phyloP scores from a whole-genome alignment of 768 basidiomycete genomes.

The Leccinum longicurvipes region DNA sequence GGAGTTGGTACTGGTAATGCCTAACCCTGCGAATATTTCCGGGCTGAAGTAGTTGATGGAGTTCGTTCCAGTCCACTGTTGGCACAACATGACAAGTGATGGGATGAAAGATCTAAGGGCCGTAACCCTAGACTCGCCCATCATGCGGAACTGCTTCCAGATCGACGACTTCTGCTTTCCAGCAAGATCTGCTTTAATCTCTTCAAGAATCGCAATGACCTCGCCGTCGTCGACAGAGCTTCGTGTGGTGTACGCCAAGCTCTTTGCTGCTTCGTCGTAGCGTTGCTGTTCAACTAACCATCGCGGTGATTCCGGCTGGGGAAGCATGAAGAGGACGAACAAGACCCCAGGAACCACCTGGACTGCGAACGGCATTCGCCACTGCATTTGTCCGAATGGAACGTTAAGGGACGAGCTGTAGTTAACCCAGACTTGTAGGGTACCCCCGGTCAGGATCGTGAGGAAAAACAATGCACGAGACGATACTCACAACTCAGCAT shows the following conservation, averaged over 20 bases:
- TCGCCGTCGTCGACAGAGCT: conserved; percentile 31
- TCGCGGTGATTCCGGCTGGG: conserved; percentile 54
- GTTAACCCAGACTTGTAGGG: conserved; percentile 45
- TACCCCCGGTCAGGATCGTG: conserved; percentile 1
- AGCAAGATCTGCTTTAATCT: conserved; percentile 47
- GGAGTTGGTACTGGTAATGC: conserved; percentile 40
- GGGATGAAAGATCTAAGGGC: conserved; percentile 44
- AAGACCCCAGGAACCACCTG: conserved; percentile 53
- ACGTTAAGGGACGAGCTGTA: conserved; percentile 39
- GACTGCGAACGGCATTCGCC: conserved; percentile 52
- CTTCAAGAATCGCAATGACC: conserved; percentile 38
- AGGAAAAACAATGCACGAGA: background rate
- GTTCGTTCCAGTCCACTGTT: conserved; percentile 53
- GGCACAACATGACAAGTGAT: conserved; percentile 44
- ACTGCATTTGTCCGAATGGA: conserved; percentile 40
- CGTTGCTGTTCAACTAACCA: conserved; percentile 49
- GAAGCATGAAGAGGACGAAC: conserved; percentile 43
- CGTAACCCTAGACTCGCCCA: conserved; percentile 42
- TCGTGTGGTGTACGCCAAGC: conserved; percentile 37
- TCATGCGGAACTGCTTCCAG: conserved; percentile 36
- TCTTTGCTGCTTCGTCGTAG: conserved; percentile 39
- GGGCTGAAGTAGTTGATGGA: conserved; percentile 56
- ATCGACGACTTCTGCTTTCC: conserved; percentile 37
- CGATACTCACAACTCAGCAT: conserved; percentile 34
- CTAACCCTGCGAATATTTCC: conserved; percentile 46